These are phyloP conservation scores for Glycine latifolia DNA, from an alignment of 306 rosid species.

Conservation along the genomic window DNA sequence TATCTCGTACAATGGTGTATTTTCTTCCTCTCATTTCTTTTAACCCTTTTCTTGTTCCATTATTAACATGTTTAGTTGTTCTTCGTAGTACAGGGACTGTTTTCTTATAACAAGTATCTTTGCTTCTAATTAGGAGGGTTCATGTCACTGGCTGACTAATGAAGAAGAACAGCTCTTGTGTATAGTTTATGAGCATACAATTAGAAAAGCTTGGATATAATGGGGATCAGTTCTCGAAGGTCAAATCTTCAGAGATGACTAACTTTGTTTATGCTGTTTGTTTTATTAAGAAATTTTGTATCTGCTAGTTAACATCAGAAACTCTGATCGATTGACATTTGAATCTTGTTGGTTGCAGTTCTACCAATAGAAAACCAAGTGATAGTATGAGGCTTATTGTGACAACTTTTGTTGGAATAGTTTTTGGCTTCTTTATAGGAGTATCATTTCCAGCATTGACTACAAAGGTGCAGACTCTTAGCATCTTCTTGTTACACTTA, in stretches of 20 bases:
- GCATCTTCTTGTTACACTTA: constrained; percentile 9
- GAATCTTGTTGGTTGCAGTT: constrained; percentile 67
- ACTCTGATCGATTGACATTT: constrained; percentile 38
- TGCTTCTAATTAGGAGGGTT: constrained; percentile 45
- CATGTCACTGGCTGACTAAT: constrained; percentile 46
- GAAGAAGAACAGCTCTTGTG: constrained; percentile 56
- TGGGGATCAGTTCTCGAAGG: constrained; percentile 93
- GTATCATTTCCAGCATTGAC: constrained; percentile 83
- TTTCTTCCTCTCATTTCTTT: constrained; percentile 2
- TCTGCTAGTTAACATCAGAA: constrained; percentile 30
- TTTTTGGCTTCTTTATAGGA: constrained; percentile 90
- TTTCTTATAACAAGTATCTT: constrained; percentile 46
- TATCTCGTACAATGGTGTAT: constrained; percentile 8
- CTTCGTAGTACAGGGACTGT: constrained; percentile 53
- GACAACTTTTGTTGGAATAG: constrained; percentile 81
- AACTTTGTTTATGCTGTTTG: constrained; percentile 37
- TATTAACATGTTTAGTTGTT: constrained; percentile 45
- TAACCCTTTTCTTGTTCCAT: constrained; percentile 44
- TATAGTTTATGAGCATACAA: constrained; percentile 52
- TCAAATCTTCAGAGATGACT: constrained; percentile 40
- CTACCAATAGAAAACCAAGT: constrained; percentile 73
- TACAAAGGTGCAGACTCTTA: constrained; percentile 67
- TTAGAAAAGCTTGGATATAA: constrained; percentile 64
- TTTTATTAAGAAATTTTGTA: constrained; percentile 15
- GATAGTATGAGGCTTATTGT: constrained; percentile 86